These are phyloP conservation scores for Exophiala aquamarina DNA, from an alignment of 2,329 filamentous ascomycete genomes.

Conservation along the genomic window DNA sequence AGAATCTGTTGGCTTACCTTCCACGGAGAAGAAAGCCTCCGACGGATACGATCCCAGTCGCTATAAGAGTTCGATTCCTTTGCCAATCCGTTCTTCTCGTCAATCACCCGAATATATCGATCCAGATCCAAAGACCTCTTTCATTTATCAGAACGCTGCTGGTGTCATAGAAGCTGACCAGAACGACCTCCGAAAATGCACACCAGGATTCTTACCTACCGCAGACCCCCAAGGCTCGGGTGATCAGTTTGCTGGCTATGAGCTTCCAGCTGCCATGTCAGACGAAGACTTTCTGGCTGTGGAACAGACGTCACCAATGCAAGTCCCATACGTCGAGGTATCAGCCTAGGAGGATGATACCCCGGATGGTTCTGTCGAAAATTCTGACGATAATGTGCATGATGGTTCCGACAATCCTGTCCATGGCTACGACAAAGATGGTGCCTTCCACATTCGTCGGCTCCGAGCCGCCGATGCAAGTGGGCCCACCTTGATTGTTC, in stretches of 20 bases:
- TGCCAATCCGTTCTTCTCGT: conserved; percentile 9
- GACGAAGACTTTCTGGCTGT: not conserved
- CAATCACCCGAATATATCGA: not conserved
- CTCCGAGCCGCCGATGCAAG: conserved; percentile 8
- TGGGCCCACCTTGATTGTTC: conserved; percentile 24
- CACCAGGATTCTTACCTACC: not conserved
- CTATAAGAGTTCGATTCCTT: conserved; percentile 19
- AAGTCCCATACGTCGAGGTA: conserved; percentile 10
- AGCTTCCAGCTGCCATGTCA: too few species aligned
- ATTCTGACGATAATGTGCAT: too few species aligned
- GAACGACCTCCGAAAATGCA: not conserved
- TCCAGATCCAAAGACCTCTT: not conserved
- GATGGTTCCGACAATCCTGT: conserved; percentile 1
- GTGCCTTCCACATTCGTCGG: conserved; percentile 20
- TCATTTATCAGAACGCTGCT: not conserved
- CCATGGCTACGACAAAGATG: conserved; percentile 18
- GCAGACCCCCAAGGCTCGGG: too few species aligned
- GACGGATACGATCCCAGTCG: not conserved
- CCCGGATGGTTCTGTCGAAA: too few species aligned
- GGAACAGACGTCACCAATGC: conserved; percentile 14
- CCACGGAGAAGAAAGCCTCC: too few species aligned
- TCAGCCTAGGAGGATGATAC: too few species aligned
- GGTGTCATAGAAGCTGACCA: conserved; percentile 1
- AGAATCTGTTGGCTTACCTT: too few species aligned
- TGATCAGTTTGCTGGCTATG: too few species aligned